A percentile compares a stretch with the other conserved stretches of the same genome.
phyloP scores from a whole-genome alignment of 352 stramenopile species.

The Elongisporangium prolatum region DNA sequence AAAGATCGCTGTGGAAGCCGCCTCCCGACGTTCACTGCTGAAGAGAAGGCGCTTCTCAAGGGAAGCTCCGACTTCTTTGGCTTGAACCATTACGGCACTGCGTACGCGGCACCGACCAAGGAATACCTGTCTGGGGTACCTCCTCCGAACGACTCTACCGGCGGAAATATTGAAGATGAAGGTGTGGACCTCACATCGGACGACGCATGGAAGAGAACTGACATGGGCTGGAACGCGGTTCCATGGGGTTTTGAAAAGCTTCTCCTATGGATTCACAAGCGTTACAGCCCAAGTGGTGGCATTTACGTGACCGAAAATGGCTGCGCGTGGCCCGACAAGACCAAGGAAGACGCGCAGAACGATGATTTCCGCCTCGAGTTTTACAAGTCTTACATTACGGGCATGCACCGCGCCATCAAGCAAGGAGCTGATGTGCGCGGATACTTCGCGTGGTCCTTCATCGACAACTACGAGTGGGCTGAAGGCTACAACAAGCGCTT shows the following conservation, averaged over 20 bases:
- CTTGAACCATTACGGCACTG: slow-evolving; percentile 92
- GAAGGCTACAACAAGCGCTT: slow-evolving; percentile 62
- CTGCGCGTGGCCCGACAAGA: slow-evolving; percentile 50
- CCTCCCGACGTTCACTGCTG: slow-evolving; percentile 85
- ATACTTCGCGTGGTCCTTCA: slow-evolving; percentile 91
- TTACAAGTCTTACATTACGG: slow-evolving; percentile 79
- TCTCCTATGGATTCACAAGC: slow-evolving; percentile 85
- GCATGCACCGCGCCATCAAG: slow-evolving; percentile 41
- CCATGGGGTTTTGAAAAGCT: slow-evolving; percentile 84
- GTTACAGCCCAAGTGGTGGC: slow-evolving; percentile 63
- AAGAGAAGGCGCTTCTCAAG: slow-evolving; percentile 76
- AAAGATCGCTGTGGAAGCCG: slow-evolving; percentile 70
- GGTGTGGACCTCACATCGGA: slow-evolving; percentile 38
- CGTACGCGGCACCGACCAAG: slow-evolving; percentile 34
- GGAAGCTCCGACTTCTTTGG: slow-evolving; percentile 92
- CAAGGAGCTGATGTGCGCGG: slow-evolving; percentile 61
- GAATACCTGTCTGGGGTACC: slow-evolving; percentile 34
- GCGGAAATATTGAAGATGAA: slow-evolving; percentile 30
- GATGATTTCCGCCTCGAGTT: slow-evolving; percentile 79
- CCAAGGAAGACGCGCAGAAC: slow-evolving; percentile 71
- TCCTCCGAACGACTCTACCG: slow-evolving; percentile 23
- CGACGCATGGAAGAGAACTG: slow-evolving; percentile 59
- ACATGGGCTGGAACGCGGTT: slow-evolving; percentile 81
- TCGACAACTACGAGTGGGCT: slow-evolving; percentile 94
- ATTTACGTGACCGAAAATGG: slow-evolving; percentile 94